Conservation (phyloP, 768 basidiomycete genomes). For the Suillus placidus region DNA sequence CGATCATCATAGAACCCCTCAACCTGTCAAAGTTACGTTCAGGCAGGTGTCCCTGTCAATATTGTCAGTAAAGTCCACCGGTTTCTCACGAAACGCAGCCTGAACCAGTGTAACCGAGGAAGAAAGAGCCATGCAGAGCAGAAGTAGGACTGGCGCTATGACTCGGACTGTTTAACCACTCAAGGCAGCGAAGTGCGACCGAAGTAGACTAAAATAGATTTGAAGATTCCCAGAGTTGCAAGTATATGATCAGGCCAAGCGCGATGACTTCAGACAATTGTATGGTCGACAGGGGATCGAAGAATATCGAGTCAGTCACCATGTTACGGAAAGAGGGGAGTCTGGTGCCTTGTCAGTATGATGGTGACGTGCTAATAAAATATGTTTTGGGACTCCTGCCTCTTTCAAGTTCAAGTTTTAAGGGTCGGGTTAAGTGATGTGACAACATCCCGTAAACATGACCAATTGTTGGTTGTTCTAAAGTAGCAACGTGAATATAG, state of each 20-base stretch:
- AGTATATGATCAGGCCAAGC: not conserved
- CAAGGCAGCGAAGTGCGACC: not conserved
- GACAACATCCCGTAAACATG: not conserved
- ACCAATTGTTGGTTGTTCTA: not conserved
- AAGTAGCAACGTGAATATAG: not conserved
- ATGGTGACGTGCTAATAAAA: not conserved
- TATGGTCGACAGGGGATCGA: not conserved
- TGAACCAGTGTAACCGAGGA: not conserved
- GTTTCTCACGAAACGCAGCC: not conserved
- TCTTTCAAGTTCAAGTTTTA: not conserved
- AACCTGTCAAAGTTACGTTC: not conserved
- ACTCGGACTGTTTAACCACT: not conserved
- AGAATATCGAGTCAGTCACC: not conserved
- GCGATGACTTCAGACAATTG: not conserved
- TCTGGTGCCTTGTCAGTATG: not conserved
- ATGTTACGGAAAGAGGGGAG: not conserved
- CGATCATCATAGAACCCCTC: not conserved
- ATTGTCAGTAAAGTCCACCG: constrained; percentile 1
- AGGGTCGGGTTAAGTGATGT: not conserved
- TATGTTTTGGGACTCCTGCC: not conserved
- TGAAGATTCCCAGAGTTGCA: not conserved
- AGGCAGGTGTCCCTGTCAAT: not conserved
- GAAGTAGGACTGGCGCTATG: not conserved
- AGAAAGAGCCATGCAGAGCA: not conserved
- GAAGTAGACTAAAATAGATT: not conserved